phyloP scores from a whole-genome alignment of 2,329 filamentous ascomycete genomes.

The Colletotrichum tropicicola region DNA sequence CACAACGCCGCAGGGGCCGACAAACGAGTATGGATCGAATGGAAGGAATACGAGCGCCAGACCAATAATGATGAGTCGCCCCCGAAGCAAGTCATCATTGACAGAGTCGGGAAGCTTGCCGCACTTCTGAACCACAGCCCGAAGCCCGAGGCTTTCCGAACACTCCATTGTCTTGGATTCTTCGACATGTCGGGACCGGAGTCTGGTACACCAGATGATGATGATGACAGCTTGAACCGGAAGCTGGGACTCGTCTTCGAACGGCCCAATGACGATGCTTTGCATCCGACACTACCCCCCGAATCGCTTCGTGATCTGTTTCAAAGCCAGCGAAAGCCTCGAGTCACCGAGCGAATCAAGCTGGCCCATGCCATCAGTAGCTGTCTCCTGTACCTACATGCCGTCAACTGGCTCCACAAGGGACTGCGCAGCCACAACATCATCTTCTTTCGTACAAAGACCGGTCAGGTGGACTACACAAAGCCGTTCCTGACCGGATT shows the following conservation, averaged over 20 bases:
- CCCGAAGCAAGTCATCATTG: slow-evolving; percentile 51
- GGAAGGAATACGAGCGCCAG: slow-evolving; percentile 57
- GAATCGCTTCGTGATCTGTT: slow-evolving; percentile 59
- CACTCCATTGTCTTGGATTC: slow-evolving; percentile 60
- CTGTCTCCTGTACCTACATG: slow-evolving; percentile 63
- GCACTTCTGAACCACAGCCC: slow-evolving; percentile 55
- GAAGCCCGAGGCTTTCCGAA: slow-evolving; percentile 58
- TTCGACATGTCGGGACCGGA: slow-evolving; percentile 48
- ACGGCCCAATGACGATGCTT: slow-evolving; percentile 48
- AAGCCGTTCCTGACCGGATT: slow-evolving; percentile 61
- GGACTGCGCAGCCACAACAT: slow-evolving; percentile 63
- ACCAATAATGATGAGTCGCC: slow-evolving; percentile 44
- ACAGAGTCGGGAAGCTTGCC: slow-evolving; percentile 57
- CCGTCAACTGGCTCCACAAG: slow-evolving; percentile 67
- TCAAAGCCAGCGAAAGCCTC: slow-evolving; percentile 49
- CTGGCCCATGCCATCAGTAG: slow-evolving; percentile 62
- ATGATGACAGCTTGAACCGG: slow-evolving; percentile 50
- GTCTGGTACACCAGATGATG: slow-evolving; percentile 47
- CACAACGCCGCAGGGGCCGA: slow-evolving; percentile 43
- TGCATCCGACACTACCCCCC: slow-evolving; percentile 48
- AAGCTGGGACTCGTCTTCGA: slow-evolving; percentile 65
- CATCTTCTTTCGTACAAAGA: slow-evolving; percentile 55
- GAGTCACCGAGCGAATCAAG: slow-evolving; percentile 59
- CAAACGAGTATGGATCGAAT: slow-evolving; percentile 56
- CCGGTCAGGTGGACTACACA: slow-evolving; percentile 45